Conservation (phyloP, 2,329 filamentous ascomycete genomes). For the Alternaria sp. region DNA sequence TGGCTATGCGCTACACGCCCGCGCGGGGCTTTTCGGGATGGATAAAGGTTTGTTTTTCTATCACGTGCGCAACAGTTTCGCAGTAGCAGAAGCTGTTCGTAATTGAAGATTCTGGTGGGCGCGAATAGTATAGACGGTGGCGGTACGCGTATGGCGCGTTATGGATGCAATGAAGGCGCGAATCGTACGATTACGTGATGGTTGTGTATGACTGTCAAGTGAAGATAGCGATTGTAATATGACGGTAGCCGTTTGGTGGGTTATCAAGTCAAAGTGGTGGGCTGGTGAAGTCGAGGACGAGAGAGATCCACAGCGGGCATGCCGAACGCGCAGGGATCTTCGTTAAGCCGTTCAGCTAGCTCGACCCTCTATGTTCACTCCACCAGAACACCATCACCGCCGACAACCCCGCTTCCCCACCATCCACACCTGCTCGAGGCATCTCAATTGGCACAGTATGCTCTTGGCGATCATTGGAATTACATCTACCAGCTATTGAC, state of each 20-base stretch:
- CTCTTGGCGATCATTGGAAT: neutral
- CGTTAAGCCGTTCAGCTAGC: constrained; percentile 17
- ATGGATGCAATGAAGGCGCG: neutral
- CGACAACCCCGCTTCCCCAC: constrained; percentile 24
- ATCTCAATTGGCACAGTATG: constrained; percentile 46
- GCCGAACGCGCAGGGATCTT: constrained; percentile 21
- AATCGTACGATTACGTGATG: neutral
- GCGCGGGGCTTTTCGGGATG: constrained; percentile 8
- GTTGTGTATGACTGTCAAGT: neutral
- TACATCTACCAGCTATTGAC: constrained; percentile 22
- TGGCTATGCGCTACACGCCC: constrained; percentile 28
- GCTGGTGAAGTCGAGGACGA: constrained; percentile 15
- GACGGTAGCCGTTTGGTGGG: neutral
- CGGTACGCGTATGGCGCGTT: constrained; percentile 15
- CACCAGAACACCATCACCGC: constrained; percentile 41
- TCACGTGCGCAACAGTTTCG: constrained; percentile 2
- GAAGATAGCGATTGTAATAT: constrained; percentile 5
- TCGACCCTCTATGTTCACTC: constrained; percentile 20
- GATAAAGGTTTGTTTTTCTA: neutral
- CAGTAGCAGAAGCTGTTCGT: constrained; percentile 3
- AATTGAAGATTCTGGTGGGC: constrained; percentile 9
- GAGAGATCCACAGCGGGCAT: constrained; percentile 17
- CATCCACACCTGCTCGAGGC: constrained; percentile 29
- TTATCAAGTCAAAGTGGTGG: constrained; percentile 7
- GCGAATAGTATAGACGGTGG: constrained; percentile 16